Conservation (phyloP, 2,329 filamentous ascomycete species). For the Colletotrichum sp. region DNA sequence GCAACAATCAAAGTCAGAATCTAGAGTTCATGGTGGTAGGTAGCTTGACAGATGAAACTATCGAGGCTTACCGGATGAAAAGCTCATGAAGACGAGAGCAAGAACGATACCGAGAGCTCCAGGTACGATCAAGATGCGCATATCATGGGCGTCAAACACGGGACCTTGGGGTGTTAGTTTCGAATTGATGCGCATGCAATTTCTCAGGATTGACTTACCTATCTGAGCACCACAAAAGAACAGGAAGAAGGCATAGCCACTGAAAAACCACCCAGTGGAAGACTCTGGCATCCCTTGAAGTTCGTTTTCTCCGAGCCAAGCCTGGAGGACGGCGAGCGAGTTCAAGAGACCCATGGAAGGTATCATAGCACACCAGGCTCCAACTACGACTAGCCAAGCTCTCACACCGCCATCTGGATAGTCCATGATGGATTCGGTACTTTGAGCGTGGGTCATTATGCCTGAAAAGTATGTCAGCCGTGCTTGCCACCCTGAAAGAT, state of each 20-base stretch:
- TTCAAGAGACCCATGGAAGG: constrained; percentile 71
- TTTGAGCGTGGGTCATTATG: not conserved
- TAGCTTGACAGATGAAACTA: not conserved
- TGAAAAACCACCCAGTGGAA: constrained; percentile 74
- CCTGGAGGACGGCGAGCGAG: constrained; percentile 68
- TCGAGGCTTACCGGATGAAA: not conserved
- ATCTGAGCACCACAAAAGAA: constrained; percentile 76
- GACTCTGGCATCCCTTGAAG: constrained; percentile 61
- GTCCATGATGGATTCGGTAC: not conserved
- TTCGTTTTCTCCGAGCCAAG: constrained; percentile 68
- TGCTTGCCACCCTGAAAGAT: not conserved
- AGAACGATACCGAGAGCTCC: not conserved
- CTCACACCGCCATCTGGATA: constrained; percentile 73
- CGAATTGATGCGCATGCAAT: not conserved
- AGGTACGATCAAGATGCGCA: not conserved
- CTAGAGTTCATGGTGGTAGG: not conserved
- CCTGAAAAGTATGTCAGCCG: not conserved
- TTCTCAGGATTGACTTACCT: constrained; percentile 32
- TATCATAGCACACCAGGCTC: constrained; percentile 70
- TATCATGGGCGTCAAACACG: not conserved
- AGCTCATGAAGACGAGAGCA: not conserved
- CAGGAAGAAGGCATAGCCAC: constrained; percentile 71
- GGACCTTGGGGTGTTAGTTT: not conserved
- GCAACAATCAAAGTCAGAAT: not conserved
- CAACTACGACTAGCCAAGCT: constrained; percentile 74